These are phyloP conservation scores for Daedaleopsis nitida DNA, from an alignment of 768 basidiomycete species.

Conservation along the genomic window DNA sequence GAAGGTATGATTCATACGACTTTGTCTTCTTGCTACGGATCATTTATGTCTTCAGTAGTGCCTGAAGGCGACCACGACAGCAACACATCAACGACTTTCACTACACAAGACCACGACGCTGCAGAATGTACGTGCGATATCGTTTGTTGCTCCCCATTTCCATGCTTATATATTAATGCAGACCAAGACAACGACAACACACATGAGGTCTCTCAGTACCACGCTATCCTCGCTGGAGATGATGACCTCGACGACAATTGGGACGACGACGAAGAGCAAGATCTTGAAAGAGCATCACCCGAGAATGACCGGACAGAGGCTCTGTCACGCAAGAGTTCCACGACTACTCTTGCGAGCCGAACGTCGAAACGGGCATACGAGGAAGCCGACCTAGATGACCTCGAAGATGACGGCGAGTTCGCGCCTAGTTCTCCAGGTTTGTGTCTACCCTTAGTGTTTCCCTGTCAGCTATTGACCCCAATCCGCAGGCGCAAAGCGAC, in stretches of 20 bases:
- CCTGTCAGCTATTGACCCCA: not conserved
- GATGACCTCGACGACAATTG: slow-evolving; percentile 13
- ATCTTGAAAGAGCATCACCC: not conserved
- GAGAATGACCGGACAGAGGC: not conserved
- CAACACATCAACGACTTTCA: not conserved
- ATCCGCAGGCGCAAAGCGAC: slow-evolving; percentile 12
- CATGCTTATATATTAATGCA: not conserved
- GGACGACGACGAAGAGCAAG: slow-evolving; percentile 9
- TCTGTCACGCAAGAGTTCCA: slow-evolving; percentile 19
- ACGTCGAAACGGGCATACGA: slow-evolving; percentile 22
- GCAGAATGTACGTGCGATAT: not conserved
- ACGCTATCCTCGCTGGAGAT: slow-evolving; percentile 9
- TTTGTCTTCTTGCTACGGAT: not conserved
- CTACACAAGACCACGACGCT: not conserved
- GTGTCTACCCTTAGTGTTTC: not conserved
- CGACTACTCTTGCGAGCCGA: slow-evolving; percentile 14
- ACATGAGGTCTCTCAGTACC: not conserved
- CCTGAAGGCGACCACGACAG: not conserved
- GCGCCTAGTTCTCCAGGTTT: slow-evolving; percentile 13
- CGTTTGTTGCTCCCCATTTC: not conserved
- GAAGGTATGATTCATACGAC: not conserved
- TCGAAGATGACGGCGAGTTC: slow-evolving; percentile 14
- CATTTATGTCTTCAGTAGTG: not conserved
- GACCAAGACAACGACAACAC: no score
- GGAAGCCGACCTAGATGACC: slow-evolving; percentile 20